Conservation (phyloP, 2,329 filamentous ascomycete species). For the Fusarium domesticum region DNA sequence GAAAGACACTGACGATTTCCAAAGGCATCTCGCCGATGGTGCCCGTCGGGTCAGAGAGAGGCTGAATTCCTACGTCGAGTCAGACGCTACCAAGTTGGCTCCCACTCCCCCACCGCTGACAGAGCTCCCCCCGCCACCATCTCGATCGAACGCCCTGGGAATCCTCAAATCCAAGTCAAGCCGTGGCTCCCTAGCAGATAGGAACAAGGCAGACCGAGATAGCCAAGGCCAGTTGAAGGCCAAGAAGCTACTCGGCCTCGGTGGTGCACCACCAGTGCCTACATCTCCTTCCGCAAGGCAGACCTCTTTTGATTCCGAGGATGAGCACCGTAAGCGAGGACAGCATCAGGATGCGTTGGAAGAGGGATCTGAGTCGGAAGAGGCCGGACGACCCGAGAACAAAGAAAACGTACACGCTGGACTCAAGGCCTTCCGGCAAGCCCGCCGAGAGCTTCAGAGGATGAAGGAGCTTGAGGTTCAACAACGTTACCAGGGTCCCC, state of each 20-base stretch:
- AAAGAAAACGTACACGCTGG: constrained; percentile 48
- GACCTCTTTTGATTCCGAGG: constrained; percentile 22
- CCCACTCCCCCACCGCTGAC: constrained; percentile 29
- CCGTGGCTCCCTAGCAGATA: constrained; percentile 59
- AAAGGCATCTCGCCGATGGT: constrained; percentile 67
- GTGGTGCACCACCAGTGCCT: constrained; percentile 42
- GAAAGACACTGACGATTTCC: constrained; percentile 61
- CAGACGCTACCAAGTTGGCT: constrained; percentile 45
- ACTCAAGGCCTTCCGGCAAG: constrained; percentile 56
- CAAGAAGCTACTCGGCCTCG: constrained; percentile 60
- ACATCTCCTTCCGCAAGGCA: constrained; percentile 41
- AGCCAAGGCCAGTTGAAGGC: constrained; percentile 48
- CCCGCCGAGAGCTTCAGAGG: constrained; percentile 54
- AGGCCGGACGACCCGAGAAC: constrained; percentile 26
- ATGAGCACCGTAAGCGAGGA: constrained; percentile 1
- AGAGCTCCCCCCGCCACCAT: constrained; percentile 39
- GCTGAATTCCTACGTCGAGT: constrained; percentile 65
- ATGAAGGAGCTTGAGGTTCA: constrained; percentile 53
- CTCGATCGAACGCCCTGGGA: constrained; percentile 56
- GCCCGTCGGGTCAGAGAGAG: constrained; percentile 70
- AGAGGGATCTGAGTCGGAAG: constrained; percentile 18
- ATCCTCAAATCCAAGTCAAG: constrained; percentile 67
- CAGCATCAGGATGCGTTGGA: constrained; percentile 14
- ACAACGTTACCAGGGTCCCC: constrained; percentile 38
- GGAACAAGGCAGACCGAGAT: constrained; percentile 41